A percentile compares a stretch with the other conserved stretches of the same genome.
These are phyloP conservation scores for Gilbertella persicaria DNA, from an alignment of 371 early-diverging fungal genomes.

Conservation along the genomic window DNA sequence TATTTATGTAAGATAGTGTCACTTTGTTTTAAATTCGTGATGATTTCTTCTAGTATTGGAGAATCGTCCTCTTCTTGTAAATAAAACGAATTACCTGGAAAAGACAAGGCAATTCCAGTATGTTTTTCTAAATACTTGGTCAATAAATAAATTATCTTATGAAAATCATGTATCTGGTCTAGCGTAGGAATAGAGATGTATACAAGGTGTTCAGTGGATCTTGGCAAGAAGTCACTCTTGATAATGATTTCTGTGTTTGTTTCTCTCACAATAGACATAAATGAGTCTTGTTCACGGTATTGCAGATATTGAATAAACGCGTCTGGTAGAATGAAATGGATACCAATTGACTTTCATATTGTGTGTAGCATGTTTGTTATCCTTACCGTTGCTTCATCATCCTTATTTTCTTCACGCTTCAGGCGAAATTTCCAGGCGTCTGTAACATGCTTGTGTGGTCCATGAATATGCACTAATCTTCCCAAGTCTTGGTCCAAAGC, in stretches of 20 bases:
- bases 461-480: too few relatives aligned
- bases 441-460: too few relatives aligned
- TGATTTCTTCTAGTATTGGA: background rate
- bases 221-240: background rate
- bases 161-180: background rate
- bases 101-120: background rate
- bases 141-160: constrained; percentile 3
- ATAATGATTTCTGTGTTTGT: background rate
- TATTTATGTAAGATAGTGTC: background rate
- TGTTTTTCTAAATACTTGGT: constrained; percentile 3
- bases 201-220: constrained; percentile 10
- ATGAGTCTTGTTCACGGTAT: background rate
- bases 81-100: constrained; percentile 7
- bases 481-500: too few relatives aligned
- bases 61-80: background rate
- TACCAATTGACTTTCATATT: background rate
- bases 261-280: background rate
- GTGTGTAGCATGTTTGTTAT: too few relatives aligned
- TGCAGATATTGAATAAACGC: background rate
- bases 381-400: too few relatives aligned
- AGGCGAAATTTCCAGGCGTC: too few relatives aligned
- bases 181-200: background rate
- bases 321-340: constrained; percentile 9
- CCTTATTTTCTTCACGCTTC: too few relatives aligned
- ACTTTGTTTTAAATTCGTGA: background rate